Conservation (phyloP, 2,329 filamentous ascomycete species). For the Chrysoporthe cubensis region DNA sequence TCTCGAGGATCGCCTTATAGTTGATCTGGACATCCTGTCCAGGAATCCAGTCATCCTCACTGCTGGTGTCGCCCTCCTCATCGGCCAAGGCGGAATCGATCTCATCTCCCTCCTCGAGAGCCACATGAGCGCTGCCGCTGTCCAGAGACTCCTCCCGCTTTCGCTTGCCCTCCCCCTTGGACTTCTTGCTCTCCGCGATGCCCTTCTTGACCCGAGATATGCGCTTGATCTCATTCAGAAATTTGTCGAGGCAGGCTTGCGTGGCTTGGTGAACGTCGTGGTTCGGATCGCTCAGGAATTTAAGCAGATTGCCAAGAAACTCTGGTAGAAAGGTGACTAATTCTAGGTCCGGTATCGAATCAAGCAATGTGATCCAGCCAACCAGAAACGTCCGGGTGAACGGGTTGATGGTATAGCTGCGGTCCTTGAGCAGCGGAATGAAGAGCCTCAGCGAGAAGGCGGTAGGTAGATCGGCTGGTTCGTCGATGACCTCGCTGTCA, state of each 20-base stretch:
- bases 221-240: conserved; percentile 90
- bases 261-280: conserved; percentile 94
- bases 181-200: conserved; percentile 82
- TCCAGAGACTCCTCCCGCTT: conserved; percentile 74
- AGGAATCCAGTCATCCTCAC: conserved; percentile 93
- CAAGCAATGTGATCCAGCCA: conserved; percentile 91
- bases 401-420: conserved; percentile 91
- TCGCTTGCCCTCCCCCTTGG: conserved; percentile 66
- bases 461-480: conserved; percentile 64
- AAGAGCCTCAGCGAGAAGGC: conserved; percentile 92
- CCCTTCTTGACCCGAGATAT: conserved; percentile 93
- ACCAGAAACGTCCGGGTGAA: conserved; percentile 95
- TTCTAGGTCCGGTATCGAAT: conserved; percentile 96
- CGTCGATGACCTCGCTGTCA: conserved; percentile 49
- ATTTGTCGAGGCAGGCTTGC: conserved; percentile 84
- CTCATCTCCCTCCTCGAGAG: conserved; percentile 64
- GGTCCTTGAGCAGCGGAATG: conserved; percentile 89
- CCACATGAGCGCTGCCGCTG: conserved; percentile 61
- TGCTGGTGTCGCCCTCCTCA: conserved; percentile 63
- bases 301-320: conserved; percentile 86
- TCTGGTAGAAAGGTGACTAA: conserved; percentile 90
- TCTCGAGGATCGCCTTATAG: conserved; percentile 88
- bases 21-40: conserved; percentile 97
- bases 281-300: conserved; percentile 90
- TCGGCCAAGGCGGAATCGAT: conserved; percentile 61